These are phyloP conservation scores for Cornus controversa DNA, from an alignment of 148 eudicot species.

Conservation along the genomic window DNA sequence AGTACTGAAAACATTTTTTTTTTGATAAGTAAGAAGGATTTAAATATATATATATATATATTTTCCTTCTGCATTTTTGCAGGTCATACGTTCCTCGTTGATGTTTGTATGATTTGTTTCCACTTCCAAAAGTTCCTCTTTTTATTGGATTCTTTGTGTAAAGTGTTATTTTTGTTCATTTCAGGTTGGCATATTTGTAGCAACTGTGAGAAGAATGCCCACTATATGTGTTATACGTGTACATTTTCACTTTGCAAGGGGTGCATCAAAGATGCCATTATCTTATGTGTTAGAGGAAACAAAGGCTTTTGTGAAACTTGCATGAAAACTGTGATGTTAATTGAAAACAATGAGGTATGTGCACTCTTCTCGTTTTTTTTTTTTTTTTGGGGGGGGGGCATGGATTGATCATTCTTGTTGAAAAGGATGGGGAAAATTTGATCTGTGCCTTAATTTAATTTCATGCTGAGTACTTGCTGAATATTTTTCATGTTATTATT, in stretches of 20 bases:
- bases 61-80: background rate
- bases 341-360: slow-evolving; percentile 47
- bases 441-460: background rate
- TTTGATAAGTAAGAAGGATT: no score
- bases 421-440: background rate
- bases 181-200: slow-evolving; percentile 98
- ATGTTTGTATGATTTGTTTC: background rate
- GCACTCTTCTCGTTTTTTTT: background rate
- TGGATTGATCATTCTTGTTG: no score
- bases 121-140: background rate
- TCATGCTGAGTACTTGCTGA: background rate
- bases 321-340: slow-evolving; percentile 68
- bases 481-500: background rate
- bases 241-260: slow-evolving; percentile 88
- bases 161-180: slow-evolving; percentile 12
- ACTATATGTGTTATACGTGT: slow-evolving; percentile 83
- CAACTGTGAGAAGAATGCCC: slow-evolving; percentile 75
- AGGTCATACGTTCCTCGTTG: background rate
- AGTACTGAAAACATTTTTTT: no score
- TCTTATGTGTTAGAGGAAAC: slow-evolving; percentile 71
- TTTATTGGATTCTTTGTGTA: background rate
- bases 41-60: no score
- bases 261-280: slow-evolving; percentile 67
- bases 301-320: slow-evolving; percentile 91
- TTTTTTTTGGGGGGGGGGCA: no score